Percentiles rank a stretch among this genome's conserved stretches.
phyloP scores from a whole-genome alignment of 371 early-diverging fungal species.

The Mucor irregularis region DNA sequence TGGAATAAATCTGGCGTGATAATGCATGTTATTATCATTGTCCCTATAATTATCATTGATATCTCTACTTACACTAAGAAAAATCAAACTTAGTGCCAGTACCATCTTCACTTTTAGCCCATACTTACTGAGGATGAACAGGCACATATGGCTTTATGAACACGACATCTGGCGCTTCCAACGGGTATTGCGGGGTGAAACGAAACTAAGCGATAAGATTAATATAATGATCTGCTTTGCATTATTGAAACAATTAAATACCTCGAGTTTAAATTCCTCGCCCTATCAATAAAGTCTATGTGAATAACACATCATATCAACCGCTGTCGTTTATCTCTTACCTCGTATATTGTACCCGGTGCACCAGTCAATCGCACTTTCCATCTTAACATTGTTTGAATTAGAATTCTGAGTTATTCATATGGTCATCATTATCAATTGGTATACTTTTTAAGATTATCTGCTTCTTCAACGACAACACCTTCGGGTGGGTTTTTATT shows the following conservation, averaged over 20 bases:
- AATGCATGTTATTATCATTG: background rate
- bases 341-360: slow-evolving; percentile 69
- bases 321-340: slow-evolving; percentile 3
- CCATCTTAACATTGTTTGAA: too few relatives aligned
- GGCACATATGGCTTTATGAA: slow-evolving; percentile 73
- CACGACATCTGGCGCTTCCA: slow-evolving; percentile 85
- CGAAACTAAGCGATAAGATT: slow-evolving; percentile 58
- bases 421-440: background rate
- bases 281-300: slow-evolving; percentile 27
- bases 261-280: slow-evolving; percentile 69
- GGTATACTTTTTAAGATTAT: slow-evolving; percentile 54
- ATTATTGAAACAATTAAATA: slow-evolving; percentile 17
- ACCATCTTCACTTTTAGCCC: too few relatives aligned
- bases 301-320: slow-evolving; percentile 18
- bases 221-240: background rate
- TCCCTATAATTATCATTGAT: background rate
- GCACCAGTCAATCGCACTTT: slow-evolving; percentile 62
- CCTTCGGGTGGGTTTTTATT: slow-evolving; percentile 60
- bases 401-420: background rate
- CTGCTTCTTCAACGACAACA: slow-evolving; percentile 57
- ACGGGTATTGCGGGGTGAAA: slow-evolving; percentile 81
- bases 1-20: slow-evolving; percentile 72
- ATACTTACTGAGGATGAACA: slow-evolving; percentile 79
- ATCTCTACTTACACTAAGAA: background rate
- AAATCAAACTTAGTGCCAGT: background rate